A percentile compares a stretch with the other conserved stretches of the same genome.
Conservation (phyloP, 352 stramenopile species). For the Pythium grandisporangium region DNA sequence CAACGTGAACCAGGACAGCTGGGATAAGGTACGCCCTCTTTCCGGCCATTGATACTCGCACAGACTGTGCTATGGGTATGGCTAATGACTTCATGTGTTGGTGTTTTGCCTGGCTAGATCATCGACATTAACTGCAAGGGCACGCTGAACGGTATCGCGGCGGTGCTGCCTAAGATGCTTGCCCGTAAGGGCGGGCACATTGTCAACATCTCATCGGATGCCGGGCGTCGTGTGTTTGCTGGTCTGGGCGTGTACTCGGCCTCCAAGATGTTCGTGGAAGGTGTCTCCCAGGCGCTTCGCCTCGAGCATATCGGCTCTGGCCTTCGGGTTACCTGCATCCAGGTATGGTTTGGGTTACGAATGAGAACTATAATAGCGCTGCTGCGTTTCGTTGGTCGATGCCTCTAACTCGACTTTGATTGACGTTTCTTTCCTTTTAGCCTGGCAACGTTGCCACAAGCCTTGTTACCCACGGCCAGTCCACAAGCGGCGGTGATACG, state of each 20-base stretch:
- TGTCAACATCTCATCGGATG: constrained; percentile 84
- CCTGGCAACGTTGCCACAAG: constrained; percentile 89
- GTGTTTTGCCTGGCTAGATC: no score
- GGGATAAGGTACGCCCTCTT: constrained; percentile 58
- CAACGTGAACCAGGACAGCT: constrained; percentile 88
- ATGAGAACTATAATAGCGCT: background rate
- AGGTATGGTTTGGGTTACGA: constrained; percentile 6
- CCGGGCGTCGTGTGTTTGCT: constrained; percentile 70
- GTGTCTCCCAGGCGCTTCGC: constrained; percentile 62
- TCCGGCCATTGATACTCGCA: no score
- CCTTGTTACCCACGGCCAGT: constrained; percentile 79
- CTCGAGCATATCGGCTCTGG: constrained; percentile 82
- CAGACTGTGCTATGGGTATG: no score
- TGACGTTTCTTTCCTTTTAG: background rate
- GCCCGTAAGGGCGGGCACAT: constrained; percentile 71
- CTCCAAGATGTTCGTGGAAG: constrained; percentile 91
- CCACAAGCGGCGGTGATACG: constrained; percentile 51
- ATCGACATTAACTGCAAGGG: constrained; percentile 94
- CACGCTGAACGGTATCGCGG: constrained; percentile 80
- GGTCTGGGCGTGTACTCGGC: constrained; percentile 85
- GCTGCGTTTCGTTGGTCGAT: background rate
- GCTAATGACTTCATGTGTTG: no score
- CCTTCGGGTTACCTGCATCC: constrained; percentile 85
- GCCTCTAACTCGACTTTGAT: no score
- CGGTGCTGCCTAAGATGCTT: constrained; percentile 66